phyloP scores from a whole-genome alignment of 2,329 filamentous ascomycete species.

The Microsporum audouinii region DNA sequence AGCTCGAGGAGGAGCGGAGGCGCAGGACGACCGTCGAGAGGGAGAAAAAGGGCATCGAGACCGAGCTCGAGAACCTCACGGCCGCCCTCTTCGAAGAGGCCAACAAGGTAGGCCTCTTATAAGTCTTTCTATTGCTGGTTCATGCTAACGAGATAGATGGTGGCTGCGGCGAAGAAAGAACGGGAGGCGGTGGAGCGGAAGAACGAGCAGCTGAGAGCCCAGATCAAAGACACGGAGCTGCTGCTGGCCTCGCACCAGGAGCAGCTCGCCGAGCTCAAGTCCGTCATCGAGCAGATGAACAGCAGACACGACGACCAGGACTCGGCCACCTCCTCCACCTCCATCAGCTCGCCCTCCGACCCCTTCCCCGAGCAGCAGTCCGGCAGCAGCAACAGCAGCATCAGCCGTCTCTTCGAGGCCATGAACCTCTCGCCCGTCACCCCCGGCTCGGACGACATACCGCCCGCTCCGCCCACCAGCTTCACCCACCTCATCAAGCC shows the following conservation, averaged over 20 bases:
- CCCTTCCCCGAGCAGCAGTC: constrained; percentile 39
- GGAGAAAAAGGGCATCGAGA: constrained; percentile 81
- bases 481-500: constrained; percentile 76
- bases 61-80: constrained; percentile 81
- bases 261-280: constrained; percentile 81
- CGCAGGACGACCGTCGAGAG: constrained; percentile 56
- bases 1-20: constrained; percentile 57
- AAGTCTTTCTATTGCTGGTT: not conserved
- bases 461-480: constrained; percentile 54
- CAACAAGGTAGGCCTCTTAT: constrained; percentile 53
- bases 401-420: constrained; percentile 50
- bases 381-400: constrained; percentile 25
- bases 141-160: constrained; percentile 51
- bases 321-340: constrained; percentile 55
- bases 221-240: constrained; percentile 75
- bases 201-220: constrained; percentile 75
- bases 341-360: constrained; percentile 70
- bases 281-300: constrained; percentile 79
- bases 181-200: constrained; percentile 70
- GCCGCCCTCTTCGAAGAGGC: constrained; percentile 94
- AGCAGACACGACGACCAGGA: constrained; percentile 58
- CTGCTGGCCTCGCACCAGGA: constrained; percentile 85
- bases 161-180: constrained; percentile 75
- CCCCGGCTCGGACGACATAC: constrained; percentile 41
- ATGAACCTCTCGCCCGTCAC: constrained; percentile 42